Conservation (phyloP, 768 basidiomycete species). For the Gymnopilus junonius region DNA sequence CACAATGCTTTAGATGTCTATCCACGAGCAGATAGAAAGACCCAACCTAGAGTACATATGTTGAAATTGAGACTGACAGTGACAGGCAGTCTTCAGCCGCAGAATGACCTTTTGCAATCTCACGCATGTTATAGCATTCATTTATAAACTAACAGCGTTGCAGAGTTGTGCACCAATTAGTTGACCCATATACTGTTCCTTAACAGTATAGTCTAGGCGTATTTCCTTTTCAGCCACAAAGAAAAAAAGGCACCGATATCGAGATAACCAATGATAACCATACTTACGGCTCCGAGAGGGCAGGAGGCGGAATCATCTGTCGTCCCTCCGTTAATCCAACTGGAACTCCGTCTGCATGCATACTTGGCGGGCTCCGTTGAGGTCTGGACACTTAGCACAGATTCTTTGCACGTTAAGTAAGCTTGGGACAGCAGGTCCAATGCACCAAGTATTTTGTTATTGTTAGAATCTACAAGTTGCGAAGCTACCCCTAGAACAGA, state of each 20-base stretch:
- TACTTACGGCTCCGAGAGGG: slow-evolving; percentile 2
- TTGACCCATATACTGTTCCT: slow-evolving; percentile 9
- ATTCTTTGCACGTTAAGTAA: background rate
- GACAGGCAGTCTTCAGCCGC: background rate
- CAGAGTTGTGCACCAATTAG: slow-evolving; percentile 1
- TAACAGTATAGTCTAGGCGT: background rate
- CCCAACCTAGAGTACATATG: too few relatives aligned
- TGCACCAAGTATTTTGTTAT: too few relatives aligned
- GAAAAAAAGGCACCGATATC: slow-evolving; percentile 3
- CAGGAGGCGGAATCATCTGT: background rate
- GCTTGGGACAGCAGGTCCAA: too few relatives aligned
- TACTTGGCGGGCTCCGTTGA: background rate
- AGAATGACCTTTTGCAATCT: background rate
- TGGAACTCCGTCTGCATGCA: background rate
- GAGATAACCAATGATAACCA: too few relatives aligned
- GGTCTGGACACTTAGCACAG: background rate
- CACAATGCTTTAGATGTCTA: background rate
- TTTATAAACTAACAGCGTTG: slow-evolving; percentile 2
- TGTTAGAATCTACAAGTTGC: too few relatives aligned
- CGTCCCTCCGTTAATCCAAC: background rate
- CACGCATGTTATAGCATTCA: background rate
- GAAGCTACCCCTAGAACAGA: background rate
- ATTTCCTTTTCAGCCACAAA: slow-evolving; percentile 3
- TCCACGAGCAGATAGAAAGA: background rate
- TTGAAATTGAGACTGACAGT: background rate